Conservation (phyloP, 164 flowering plant species). For the Paratinospora sagittata region DNA sequence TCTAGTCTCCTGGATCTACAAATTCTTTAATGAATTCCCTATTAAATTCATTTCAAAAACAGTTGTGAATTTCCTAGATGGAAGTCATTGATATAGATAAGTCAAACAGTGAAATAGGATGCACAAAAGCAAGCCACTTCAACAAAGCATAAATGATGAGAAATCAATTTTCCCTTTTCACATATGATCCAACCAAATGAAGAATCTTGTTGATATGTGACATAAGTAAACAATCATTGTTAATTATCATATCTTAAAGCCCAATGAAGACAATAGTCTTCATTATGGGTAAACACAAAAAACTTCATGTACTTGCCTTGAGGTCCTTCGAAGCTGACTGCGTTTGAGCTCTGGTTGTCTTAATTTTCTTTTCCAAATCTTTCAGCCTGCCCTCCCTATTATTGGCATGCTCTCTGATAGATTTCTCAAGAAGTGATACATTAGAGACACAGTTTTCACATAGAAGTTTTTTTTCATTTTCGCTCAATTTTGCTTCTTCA, state of each 20-base stretch:
- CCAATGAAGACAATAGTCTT: neutral
- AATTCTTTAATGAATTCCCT: no score
- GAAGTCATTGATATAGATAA: no score
- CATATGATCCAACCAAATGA: no score
- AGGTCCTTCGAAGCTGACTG: constrained; percentile 76
- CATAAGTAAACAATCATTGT: neutral
- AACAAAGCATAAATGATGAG: no score
- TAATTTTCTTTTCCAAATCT: constrained; percentile 69
- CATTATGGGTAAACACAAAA: neutral
- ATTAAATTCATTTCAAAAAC: no score
- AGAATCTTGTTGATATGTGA: no score
- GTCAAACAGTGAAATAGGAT: no score
- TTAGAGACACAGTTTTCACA: constrained; percentile 43
- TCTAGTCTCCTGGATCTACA: no score
- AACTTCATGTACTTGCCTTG: constrained; percentile 42
- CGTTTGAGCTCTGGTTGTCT: constrained; percentile 55
- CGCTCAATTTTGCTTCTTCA: constrained; percentile 53
- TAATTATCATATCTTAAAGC: neutral
- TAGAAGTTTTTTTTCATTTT: constrained; percentile 47
- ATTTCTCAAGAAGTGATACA: constrained; percentile 63
- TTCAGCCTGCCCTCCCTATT: constrained; percentile 64
- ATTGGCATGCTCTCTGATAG: constrained; percentile 65
- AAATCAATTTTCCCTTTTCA: no score
- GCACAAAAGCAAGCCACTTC: no score
- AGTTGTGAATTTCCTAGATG: no score